Evolutionary conservation across 2,329 filamentous ascomycete genomes (phyloP), one percentile per base, ranked within the genome.

Genomic region (Calonectria multiphialidica): DNA sequence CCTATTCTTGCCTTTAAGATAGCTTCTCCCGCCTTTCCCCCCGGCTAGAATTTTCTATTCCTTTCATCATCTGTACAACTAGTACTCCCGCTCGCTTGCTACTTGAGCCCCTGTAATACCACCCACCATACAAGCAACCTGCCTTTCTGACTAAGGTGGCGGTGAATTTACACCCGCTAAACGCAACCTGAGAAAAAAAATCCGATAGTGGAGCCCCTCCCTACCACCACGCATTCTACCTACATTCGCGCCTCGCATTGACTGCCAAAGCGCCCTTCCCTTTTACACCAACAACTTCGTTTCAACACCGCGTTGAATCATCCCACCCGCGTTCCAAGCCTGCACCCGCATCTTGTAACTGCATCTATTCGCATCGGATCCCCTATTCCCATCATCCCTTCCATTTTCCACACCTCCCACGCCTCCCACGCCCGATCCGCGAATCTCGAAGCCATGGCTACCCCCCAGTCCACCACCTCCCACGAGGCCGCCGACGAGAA

Each of bases 381-480:
- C 64, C 61, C 59, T 50, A 37, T 68, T 25, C 69, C 63, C 68
- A 71, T 66, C 35, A 37, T 68, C 47, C 65, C 49, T 71, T 57
- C 70, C 59, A 76, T 50, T 37, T 40, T 21, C 4, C 33, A n/a
- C 50, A n/a, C 49, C 28, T 30, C 28, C 28, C 53, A 45, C 49
- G 55, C 49, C 28, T 30, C 28, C 28, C 53, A 45, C 49, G 55
- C 28, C 64, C 25, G 57, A 44, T 44, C 40, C 67, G 16, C 57
- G 50, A 57, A 69, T 66, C 40, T 69, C 72, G 72, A 68, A 47
- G 77, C 73, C 63, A 92, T 93, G 91, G 88, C 91, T 33, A 88
- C 90, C 13, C 90, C 90, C 37, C 86, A 88, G 73, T 88, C 89
- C 33, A 88, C 85, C 55, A 82, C 82, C 66, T 84, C 85, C 37